phyloP scores from a whole-genome alignment of 805 yeast species.

The Candida berthetii region DNA sequence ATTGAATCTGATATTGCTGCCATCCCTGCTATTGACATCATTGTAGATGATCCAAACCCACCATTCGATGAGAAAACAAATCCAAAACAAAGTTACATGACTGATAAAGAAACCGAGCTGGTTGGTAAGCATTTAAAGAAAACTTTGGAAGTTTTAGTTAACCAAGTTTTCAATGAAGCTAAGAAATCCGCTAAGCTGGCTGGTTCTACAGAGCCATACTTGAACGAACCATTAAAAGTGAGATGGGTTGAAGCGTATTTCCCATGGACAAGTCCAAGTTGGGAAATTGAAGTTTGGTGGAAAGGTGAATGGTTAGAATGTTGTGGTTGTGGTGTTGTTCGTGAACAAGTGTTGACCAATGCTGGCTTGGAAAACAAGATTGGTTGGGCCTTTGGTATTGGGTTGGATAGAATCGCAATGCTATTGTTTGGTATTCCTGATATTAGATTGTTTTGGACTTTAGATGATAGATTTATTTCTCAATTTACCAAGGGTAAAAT shows the following conservation, averaged over 20 bases:
- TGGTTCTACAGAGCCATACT: constrained; percentile 52
- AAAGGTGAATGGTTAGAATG: constrained; percentile 97
- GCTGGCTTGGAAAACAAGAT: constrained; percentile 64
- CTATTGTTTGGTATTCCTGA: constrained; percentile 92
- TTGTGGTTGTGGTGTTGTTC: constrained; percentile 92
- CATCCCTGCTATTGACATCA: constrained; percentile 61
- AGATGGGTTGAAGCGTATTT: constrained; percentile 95
- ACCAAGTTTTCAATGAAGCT: constrained; percentile 75
- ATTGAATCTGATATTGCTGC: constrained; percentile 53
- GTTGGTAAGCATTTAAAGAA: constrained; percentile 76
- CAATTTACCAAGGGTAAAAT: constrained; percentile 70
- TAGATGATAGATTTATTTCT: constrained; percentile 64
- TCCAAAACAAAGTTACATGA: constrained; percentile 79
- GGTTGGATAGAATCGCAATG: constrained; percentile 95
- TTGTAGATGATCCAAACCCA: constrained; percentile 71
- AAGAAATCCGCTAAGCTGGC: constrained; percentile 52
- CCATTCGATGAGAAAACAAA: constrained; percentile 48
- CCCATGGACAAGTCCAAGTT: constrained; percentile 98
- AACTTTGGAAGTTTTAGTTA: constrained; percentile 77
- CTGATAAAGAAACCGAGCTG: constrained; percentile 59
- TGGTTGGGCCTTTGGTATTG: constrained; percentile 98
- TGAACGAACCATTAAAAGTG: constrained; percentile 71
- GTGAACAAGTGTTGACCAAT: constrained; percentile 66
- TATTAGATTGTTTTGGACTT: constrained; percentile 88
- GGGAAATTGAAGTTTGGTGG: constrained; percentile 99